A percentile compares a stretch with the other conserved stretches of the same genome.
phyloP scores from a whole-genome alignment of 805 yeast genomes.

The Vanderwaltozyma yarrowii region DNA sequence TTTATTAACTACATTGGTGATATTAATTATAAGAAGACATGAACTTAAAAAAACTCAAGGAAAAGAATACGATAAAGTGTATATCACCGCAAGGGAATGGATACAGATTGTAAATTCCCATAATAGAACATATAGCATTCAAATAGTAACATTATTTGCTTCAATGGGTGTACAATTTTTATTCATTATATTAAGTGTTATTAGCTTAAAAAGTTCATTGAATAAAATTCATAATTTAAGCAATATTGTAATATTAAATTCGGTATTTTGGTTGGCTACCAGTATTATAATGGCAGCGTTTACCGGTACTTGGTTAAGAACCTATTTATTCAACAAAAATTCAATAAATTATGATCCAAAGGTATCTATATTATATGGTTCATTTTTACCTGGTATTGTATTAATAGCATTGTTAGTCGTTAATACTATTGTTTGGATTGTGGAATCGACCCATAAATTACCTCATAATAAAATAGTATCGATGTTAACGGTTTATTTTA shows the following conservation, averaged over 20 bases:
- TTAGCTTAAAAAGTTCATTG: slow-evolving; percentile 47
- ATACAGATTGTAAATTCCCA: slow-evolving; percentile 45
- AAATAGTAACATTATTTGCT: slow-evolving; percentile 42
- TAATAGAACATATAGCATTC: slow-evolving; percentile 23
- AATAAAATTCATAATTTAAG: slow-evolving; percentile 54
- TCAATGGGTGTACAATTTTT: slow-evolving; percentile 70
- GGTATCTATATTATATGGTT: slow-evolving; percentile 38
- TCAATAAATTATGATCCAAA: slow-evolving; percentile 3
- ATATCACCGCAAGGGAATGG: slow-evolving; percentile 14
- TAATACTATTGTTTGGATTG: slow-evolving; percentile 66
- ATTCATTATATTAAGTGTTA: slow-evolving; percentile 53
- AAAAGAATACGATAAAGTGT: too few relatives aligned
- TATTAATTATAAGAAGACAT: not conserved
- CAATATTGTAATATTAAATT: slow-evolving; percentile 55
- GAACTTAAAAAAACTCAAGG: not conserved
- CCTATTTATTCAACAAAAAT: slow-evolving; percentile 2
- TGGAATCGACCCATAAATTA: slow-evolving; percentile 62
- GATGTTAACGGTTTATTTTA: slow-evolving; percentile 46
- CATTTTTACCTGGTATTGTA: slow-evolving; percentile 37
- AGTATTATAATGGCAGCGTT: slow-evolving; percentile 74
- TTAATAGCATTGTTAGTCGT: slow-evolving; percentile 42
- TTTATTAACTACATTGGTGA: not conserved
- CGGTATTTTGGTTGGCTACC: slow-evolving; percentile 47
- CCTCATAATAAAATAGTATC: slow-evolving; percentile 69
- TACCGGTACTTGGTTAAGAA: slow-evolving; percentile 46